These are phyloP conservation scores for Letharia columbiana DNA, from an alignment of 495 filamentous ascomycete genomes.

Conservation along the genomic window DNA sequence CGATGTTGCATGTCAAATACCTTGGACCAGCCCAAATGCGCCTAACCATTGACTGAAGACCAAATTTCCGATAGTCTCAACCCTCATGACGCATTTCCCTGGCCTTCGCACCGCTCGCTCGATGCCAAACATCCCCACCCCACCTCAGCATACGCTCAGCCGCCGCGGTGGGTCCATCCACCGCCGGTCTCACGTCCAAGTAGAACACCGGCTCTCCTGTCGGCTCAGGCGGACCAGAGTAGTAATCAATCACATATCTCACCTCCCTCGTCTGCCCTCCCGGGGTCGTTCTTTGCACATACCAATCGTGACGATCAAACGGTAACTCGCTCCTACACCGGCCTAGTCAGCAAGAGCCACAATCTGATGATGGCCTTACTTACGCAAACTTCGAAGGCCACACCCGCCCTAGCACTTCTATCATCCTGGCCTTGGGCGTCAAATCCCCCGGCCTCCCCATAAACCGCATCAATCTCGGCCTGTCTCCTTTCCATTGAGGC, in stretches of 20 bases:
- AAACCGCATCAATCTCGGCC: constrained; percentile 73
- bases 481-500: constrained; percentile 33
- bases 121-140: constrained; percentile 91
- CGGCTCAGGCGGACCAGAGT: constrained; percentile 75
- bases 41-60: neutral
- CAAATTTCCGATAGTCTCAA: neutral
- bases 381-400: constrained; percentile 74
- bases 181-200: constrained; percentile 88
- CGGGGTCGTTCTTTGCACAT: constrained; percentile 60
- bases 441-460: constrained; percentile 79
- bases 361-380: constrained; percentile 23
- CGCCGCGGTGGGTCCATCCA: constrained; percentile 73
- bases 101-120: constrained; percentile 62
- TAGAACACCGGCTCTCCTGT: constrained; percentile 94
- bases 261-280: constrained; percentile 58
- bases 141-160: constrained; percentile 80
- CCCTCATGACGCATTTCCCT: constrained; percentile 4
- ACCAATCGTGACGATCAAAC: constrained; percentile 99
- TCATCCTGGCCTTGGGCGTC: constrained; percentile 79
- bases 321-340: constrained; percentile 61
- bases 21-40: neutral
- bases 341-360: neutral
- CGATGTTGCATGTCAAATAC: neutral
- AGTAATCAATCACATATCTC: constrained; percentile 97
- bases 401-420: constrained; percentile 66